A percentile compares a stretch with the other conserved stretches of the same genome.
Conservation (phyloP, 805 yeast species). For the Kregervanrija pseudodelftensis region DNA sequence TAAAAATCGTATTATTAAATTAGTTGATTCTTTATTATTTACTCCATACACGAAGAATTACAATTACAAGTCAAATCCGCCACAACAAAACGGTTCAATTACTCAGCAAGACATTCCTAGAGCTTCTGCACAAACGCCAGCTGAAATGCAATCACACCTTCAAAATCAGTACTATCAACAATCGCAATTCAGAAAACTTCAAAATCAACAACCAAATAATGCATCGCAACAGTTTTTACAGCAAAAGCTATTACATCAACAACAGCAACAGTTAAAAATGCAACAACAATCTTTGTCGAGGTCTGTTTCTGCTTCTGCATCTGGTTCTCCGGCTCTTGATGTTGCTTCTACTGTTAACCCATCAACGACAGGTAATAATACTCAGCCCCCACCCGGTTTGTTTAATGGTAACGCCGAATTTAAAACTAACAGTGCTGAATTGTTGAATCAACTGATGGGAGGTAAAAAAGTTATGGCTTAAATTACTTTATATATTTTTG, state of each 20-base stretch:
- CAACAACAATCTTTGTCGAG: conserved; percentile 17
- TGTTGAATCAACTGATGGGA: conserved; percentile 77
- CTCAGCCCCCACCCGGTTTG: conserved; percentile 75
- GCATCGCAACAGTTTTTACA: conserved; percentile 6
- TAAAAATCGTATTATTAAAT: conserved; percentile 18
- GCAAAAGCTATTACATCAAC: conserved; percentile 12
- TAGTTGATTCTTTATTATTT: conserved; percentile 27
- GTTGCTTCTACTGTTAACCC: too few relatives aligned
- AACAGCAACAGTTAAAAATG: conserved; percentile 24
- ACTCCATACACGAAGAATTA: conserved; percentile 28
- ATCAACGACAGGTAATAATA: conserved; percentile 26
- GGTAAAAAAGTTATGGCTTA: conserved; percentile 42
- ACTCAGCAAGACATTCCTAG: conserved; percentile 2
- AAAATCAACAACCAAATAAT: conserved; percentile 25
- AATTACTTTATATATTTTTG: not conserved
- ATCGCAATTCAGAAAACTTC: conserved; percentile 24
- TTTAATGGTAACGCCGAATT: conserved; percentile 21
- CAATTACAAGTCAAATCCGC: conserved; percentile 16
- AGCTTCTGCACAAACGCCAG: not conserved
- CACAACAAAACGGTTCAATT: conserved; percentile 1
- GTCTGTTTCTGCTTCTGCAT: conserved; percentile 27
- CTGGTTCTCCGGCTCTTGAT: conserved; percentile 12
- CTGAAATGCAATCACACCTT: conserved; percentile 2
- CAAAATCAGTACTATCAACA: conserved; percentile 24
- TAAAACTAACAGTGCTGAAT: conserved; percentile 44